Percentiles rank a stretch among this genome's conserved stretches.
These are phyloP conservation scores for Paramecium sonneborni DNA, from an alignment of 73 alveolate species.

Conservation along the genomic window DNA sequence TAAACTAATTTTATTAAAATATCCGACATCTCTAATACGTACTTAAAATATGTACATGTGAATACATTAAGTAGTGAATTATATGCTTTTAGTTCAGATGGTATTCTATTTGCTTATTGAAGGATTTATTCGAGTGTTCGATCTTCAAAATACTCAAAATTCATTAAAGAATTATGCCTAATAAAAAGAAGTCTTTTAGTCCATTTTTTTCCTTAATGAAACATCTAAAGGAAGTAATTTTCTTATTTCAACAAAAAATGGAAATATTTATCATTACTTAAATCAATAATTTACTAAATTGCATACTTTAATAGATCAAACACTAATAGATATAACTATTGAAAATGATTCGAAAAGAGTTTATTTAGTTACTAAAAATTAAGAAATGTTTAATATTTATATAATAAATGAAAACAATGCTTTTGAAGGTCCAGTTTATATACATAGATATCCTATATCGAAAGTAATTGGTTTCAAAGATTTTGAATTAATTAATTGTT, in stretches of 20 bases:
- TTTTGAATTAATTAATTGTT: background rate
- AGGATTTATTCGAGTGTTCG: slow-evolving; percentile 24
- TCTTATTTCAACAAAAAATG: background rate
- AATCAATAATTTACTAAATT: background rate
- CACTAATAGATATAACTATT: background rate
- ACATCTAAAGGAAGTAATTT: background rate
- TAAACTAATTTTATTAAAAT: background rate
- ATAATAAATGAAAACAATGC: background rate
- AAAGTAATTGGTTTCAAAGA: background rate
- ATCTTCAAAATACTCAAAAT: background rate
- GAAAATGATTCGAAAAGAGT: background rate
- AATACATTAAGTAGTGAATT: background rate
- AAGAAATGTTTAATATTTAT: background rate
- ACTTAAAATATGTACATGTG: background rate
- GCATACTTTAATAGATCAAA: background rate
- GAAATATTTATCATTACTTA: background rate
- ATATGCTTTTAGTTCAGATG: slow-evolving; percentile 27
- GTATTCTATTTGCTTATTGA: slow-evolving; percentile 39
- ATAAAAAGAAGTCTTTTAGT: background rate
- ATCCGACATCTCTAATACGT: background rate
- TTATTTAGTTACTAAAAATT: background rate
- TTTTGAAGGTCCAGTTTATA: background rate
- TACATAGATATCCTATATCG: background rate
- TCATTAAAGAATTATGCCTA: background rate
- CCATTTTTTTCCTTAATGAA: background rate